Conservation (phyloP, 768 basidiomycete species). For the Rhodotorula kratochvilovae region DNA sequence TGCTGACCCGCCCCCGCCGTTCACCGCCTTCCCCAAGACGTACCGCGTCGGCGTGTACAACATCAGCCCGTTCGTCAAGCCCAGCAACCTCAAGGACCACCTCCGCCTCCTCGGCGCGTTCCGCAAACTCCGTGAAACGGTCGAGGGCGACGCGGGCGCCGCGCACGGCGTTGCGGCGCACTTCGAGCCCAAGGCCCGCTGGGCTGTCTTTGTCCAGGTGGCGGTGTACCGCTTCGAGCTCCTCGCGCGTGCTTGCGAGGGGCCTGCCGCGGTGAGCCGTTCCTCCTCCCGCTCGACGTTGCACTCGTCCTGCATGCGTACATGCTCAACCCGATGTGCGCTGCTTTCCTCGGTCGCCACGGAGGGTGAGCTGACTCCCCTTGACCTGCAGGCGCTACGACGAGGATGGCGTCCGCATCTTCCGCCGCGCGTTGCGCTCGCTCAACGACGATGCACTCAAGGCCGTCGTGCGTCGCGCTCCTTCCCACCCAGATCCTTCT, state of each 20-base stretch:
- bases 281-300: constrained; percentile 39
- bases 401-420: background rate
- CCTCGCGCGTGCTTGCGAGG: background rate
- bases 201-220: constrained; percentile 32
- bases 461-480: background rate
- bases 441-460: background rate
- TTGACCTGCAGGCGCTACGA: background rate
- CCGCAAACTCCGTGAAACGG: background rate
- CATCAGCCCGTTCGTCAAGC: background rate
- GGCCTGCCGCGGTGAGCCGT: background rate
- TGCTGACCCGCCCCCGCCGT: background rate
- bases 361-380: background rate
- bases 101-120: constrained; percentile 41
- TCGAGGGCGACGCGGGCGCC: background rate
- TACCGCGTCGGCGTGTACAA: background rate
- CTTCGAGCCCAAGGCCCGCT: constrained; percentile 33
- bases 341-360: too few species aligned
- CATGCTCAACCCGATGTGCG: constrained; percentile 35
- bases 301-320: constrained; percentile 37
- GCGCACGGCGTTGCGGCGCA: background rate
- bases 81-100: constrained; percentile 26
- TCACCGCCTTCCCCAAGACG: background rate
- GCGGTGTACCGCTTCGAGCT: constrained; percentile 28
- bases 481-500: background rate
- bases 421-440: background rate